phyloP scores from a whole-genome alignment of 305 asterid genomes.

The Fraxinus baroniana region DNA sequence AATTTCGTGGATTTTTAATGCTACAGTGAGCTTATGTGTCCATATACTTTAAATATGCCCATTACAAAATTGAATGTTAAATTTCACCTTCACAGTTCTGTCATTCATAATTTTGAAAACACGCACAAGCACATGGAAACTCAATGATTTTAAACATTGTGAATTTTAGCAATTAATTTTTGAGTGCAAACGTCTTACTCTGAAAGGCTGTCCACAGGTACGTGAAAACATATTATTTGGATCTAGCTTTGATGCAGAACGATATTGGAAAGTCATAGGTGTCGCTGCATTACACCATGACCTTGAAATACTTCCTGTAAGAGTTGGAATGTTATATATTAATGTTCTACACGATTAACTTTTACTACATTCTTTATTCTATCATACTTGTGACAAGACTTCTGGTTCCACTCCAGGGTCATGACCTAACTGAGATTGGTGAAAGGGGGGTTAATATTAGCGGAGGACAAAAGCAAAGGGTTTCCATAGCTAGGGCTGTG shows the following conservation, averaged over 20 bases:
- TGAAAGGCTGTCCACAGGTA: conserved; percentile 47
- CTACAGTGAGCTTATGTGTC: conserved; percentile 56
- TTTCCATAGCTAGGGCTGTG: conserved; percentile 97
- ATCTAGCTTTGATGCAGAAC: conserved; percentile 59
- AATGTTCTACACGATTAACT: background rate
- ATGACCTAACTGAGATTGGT: conserved; percentile 97
- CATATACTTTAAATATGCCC: conserved; percentile 3
- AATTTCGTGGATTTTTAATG: conserved; percentile 96
- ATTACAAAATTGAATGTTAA: background rate
- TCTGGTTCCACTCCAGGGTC: conserved; percentile 57
- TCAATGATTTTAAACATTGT: background rate
- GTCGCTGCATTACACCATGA: conserved; percentile 82
- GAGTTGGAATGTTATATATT: conserved; percentile 25
- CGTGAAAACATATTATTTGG: conserved; percentile 89
- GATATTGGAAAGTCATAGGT: conserved; percentile 74
- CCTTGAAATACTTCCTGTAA: conserved; percentile 86
- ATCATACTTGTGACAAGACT: conserved; percentile 3
- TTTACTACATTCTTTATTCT: conserved; percentile 14
- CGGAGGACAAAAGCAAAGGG: conserved; percentile 99
- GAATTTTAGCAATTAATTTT: conserved; percentile 18
- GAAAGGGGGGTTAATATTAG: conserved; percentile 98
- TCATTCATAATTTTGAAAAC: conserved; percentile 12
- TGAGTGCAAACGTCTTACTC: conserved; percentile 15
- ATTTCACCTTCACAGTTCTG: conserved; percentile 4
- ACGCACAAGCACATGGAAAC: background rate